phyloP scores from a whole-genome alignment of 2,329 filamentous ascomycete species.

The Curvularia eragrostidis region DNA sequence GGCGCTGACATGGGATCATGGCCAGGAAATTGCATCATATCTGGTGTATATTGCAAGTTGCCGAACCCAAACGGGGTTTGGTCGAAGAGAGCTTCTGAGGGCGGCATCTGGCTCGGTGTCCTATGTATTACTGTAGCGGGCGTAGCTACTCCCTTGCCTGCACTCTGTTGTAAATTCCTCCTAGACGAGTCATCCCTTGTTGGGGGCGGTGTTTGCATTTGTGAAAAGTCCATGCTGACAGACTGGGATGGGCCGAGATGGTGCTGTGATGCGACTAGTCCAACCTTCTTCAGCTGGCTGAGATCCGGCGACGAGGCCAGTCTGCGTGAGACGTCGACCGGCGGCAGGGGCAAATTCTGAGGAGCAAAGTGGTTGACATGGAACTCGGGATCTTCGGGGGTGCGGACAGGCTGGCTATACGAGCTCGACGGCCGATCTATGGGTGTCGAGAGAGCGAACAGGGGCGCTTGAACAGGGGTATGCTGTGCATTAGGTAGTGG shows the following conservation, averaged over 20 bases:
- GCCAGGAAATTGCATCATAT: constrained; percentile 61
- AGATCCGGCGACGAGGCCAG: constrained; percentile 65
- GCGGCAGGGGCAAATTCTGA: constrained; percentile 62
- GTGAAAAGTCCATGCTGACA: constrained; percentile 51
- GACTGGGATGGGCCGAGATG: constrained; percentile 31
- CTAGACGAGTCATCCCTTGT: constrained; percentile 62
- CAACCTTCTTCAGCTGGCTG: constrained; percentile 29
- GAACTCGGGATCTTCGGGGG: constrained; percentile 54
- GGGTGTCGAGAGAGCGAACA: constrained; percentile 47
- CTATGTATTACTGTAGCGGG: constrained; percentile 53
- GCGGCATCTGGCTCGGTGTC: constrained; percentile 43
- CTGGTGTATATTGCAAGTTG: constrained; percentile 64
- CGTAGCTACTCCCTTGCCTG: constrained; percentile 37
- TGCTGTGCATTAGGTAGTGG: constrained; percentile 52
- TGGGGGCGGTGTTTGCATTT: constrained; percentile 68
- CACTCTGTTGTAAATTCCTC: constrained; percentile 50
- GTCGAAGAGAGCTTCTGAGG: constrained; percentile 41
- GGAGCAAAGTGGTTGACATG: constrained; percentile 69
- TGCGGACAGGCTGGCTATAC: constrained; percentile 44
- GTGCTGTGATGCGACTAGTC: constrained; percentile 15
- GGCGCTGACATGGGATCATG: constrained; percentile 64
- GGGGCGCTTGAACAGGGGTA: constrained; percentile 53
- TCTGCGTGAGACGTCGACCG: constrained; percentile 65
- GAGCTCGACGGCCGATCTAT: constrained; percentile 46
- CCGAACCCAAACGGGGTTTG: constrained; percentile 57